phyloP scores from a whole-genome alignment of 2,329 filamentous ascomycete genomes.

The Intubia oerlemansii region DNA sequence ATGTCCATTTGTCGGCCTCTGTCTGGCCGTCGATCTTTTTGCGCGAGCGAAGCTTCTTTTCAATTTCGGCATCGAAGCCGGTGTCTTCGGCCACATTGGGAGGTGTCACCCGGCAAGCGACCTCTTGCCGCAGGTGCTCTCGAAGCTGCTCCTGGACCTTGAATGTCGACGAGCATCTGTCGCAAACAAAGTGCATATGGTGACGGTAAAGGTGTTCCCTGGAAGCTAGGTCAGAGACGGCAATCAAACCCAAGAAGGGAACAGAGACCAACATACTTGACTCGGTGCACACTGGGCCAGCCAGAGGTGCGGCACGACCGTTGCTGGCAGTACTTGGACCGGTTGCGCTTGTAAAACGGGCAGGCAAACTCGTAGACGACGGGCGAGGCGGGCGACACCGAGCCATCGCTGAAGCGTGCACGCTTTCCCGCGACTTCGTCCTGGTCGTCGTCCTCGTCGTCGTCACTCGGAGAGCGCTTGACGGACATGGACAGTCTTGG shows the following conservation, averaged over 20 bases:
- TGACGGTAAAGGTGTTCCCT: slow-evolving; percentile 18
- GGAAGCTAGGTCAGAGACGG: too few relatives aligned
- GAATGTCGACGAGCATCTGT: slow-evolving; percentile 16
- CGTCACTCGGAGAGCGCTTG: slow-evolving; percentile 1
- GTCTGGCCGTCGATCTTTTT: slow-evolving; percentile 11
- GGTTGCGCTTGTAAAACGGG: slow-evolving; percentile 19
- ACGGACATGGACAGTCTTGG: neutral
- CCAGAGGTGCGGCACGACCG: slow-evolving; percentile 16
- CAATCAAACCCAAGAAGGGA: neutral
- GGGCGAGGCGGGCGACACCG: neutral
- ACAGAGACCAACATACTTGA: slow-evolving; percentile 14
- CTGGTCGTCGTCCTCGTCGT: slow-evolving; percentile 1
- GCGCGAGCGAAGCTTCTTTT: slow-evolving; percentile 14
- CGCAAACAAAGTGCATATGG: slow-evolving; percentile 14
- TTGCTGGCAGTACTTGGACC: slow-evolving; percentile 14
- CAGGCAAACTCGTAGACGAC: slow-evolving; percentile 12
- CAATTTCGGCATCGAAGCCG: slow-evolving; percentile 16
- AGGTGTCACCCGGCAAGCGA: slow-evolving; percentile 9
- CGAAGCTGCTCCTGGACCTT: slow-evolving; percentile 13
- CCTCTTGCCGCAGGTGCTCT: slow-evolving; percentile 12
- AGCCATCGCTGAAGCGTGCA: neutral
- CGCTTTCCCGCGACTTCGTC: too few relatives aligned
- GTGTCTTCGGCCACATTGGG: slow-evolving; percentile 11
- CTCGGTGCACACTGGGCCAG: slow-evolving; percentile 17
- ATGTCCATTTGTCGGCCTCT: slow-evolving; percentile 17